Percentiles rank a stretch among this genome's conserved stretches.
phyloP scores from a whole-genome alignment of 2,329 filamentous ascomycete genomes.

The Paraphaeosphaeria minitans region DNA sequence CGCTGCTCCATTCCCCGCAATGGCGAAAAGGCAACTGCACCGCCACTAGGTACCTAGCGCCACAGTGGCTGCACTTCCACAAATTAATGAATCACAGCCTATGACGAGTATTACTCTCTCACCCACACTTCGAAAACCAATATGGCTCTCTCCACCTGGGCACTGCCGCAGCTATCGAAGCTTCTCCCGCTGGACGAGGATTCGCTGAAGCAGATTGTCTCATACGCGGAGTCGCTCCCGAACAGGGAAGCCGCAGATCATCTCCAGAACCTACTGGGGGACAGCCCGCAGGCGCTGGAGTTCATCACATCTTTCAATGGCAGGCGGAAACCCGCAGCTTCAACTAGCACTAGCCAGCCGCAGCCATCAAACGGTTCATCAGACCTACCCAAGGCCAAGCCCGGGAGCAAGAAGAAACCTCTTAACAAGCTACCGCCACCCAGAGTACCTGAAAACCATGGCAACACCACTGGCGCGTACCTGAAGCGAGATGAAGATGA shows the following conservation, averaged over 20 bases:
- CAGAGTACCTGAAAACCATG: constrained; percentile 62
- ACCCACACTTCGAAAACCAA: constrained; percentile 11
- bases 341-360: constrained; percentile 21
- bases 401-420: constrained; percentile 51
- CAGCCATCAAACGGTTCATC: constrained; percentile 28
- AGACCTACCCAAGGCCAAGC: constrained; percentile 42
- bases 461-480: constrained; percentile 71
- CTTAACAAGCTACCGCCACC: constrained; percentile 49
- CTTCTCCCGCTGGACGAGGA: constrained; percentile 85
- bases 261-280: constrained; percentile 85
- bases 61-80: constrained; percentile 22
- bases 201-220: constrained; percentile 81
- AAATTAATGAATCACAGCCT: constrained; percentile 27
- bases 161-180: constrained; percentile 72
- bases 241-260: constrained; percentile 80
- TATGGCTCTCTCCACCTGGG: constrained; percentile 59
- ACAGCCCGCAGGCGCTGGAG: constrained; percentile 75
- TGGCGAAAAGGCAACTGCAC: constrained; percentile 15
- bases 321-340: constrained; percentile 52
- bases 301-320: constrained; percentile 79
- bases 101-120: constrained; percentile 6
- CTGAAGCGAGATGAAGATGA: constrained; percentile 75
- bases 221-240: constrained; percentile 78
- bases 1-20: constrained; percentile 19
- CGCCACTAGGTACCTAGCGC: constrained; percentile 19